phyloP scores from a whole-genome alignment of 129 eudicot genomes.

The Flaveria ramosissima region DNA sequence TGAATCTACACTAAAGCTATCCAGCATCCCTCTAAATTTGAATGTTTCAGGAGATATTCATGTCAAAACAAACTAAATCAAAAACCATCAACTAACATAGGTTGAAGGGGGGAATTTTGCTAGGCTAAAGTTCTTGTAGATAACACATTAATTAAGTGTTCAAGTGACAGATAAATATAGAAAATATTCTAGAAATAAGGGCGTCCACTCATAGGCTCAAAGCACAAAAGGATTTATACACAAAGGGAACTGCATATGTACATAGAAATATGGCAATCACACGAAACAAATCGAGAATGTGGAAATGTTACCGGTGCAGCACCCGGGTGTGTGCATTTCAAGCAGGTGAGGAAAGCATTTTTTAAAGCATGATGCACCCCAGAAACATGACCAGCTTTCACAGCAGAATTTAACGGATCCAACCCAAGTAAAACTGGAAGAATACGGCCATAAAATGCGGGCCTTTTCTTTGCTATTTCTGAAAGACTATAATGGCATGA shows the following conservation, averaged over 20 bases:
- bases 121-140: neutral
- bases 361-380: constrained; percentile 84
- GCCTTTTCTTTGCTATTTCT: constrained; percentile 78
- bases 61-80: neutral
- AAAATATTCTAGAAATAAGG: neutral
- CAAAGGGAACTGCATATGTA: neutral
- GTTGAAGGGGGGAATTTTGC: neutral
- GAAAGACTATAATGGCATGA: constrained; percentile 61
- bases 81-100: neutral
- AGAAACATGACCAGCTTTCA: constrained; percentile 60
- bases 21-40: constrained; percentile 16
- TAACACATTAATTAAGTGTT: constrained; percentile 1
- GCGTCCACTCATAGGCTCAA: neutral
- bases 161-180: neutral
- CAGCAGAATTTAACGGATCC: constrained; percentile 65
- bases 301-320: constrained; percentile 82
- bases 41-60: constrained; percentile 16
- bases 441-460: constrained; percentile 95
- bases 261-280: constrained; percentile 19
- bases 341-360: constrained; percentile 79
- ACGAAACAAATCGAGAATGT: constrained; percentile 9
- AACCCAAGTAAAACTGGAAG: constrained; percentile 94
- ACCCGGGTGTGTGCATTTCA: constrained; percentile 88
- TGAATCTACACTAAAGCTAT: neutral
- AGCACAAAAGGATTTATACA: neutral